These are phyloP conservation scores for Monosporascus sp. DNA, from an alignment of 2,329 filamentous ascomycete species.

Conservation along the genomic window DNA sequence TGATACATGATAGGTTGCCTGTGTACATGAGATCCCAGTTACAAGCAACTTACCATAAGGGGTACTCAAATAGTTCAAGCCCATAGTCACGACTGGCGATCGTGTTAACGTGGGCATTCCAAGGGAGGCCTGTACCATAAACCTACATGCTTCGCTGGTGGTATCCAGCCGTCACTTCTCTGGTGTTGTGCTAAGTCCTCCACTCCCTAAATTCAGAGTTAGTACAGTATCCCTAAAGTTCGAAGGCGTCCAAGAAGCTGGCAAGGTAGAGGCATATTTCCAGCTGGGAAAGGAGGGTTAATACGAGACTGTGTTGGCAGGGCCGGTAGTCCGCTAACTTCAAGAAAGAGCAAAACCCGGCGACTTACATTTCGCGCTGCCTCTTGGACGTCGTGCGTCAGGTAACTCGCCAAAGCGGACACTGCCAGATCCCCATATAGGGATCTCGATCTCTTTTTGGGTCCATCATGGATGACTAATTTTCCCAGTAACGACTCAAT, in stretches of 20 bases:
- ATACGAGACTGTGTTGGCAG: no score
- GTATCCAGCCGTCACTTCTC: conserved; percentile 46
- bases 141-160: conserved; percentile 47
- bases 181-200: conserved; percentile 45
- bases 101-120: neutral
- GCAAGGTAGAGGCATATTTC: no score
- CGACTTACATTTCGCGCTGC: conserved; percentile 33
- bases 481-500: conserved; percentile 39
- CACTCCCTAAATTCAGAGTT: conserved; percentile 23
- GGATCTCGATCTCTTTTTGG: conserved; percentile 49
- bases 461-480: conserved; percentile 42
- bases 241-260: neutral
- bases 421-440: conserved; percentile 47
- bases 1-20: conserved; percentile 36
- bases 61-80: conserved; percentile 45
- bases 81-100: conserved; percentile 35
- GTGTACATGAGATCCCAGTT: conserved; percentile 45
- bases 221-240: neutral
- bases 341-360: neutral
- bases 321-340: neutral
- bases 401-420: conserved; percentile 39
- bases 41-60: conserved; percentile 46
- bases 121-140: neutral
- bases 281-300: no score
- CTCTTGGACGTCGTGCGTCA: conserved; percentile 37